Conservation (phyloP, 2,329 filamentous ascomycete genomes). For the Arthrobotrys pseudoclavata region DNA sequence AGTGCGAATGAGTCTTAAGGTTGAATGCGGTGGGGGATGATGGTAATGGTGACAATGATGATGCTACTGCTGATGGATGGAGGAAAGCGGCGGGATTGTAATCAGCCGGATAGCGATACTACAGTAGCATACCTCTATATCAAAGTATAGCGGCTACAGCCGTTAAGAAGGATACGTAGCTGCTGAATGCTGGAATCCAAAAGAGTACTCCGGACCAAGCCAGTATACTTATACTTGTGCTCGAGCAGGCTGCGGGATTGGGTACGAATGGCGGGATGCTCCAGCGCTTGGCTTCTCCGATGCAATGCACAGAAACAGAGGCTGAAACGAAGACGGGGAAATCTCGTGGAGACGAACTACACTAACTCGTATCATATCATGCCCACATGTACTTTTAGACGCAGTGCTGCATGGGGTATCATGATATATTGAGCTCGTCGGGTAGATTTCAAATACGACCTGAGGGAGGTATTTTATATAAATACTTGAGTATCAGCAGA, state of each 20-base stretch:
- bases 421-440: background rate
- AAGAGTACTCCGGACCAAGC: background rate
- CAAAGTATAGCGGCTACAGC: background rate
- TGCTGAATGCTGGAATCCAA: too few species aligned
- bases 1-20: background rate
- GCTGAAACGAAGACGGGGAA: slow-evolving; percentile 5
- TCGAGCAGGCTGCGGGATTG: background rate
- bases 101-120: slow-evolving; percentile 9
- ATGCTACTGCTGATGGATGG: background rate
- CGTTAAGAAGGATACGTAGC: background rate
- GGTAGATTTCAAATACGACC: background rate
- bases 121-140: background rate
- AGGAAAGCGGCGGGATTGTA: slow-evolving; percentile 20
- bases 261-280: background rate
- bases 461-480: background rate
- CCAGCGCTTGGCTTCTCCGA: background rate
- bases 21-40: background rate
- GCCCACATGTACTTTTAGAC: background rate
- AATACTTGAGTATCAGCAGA: background rate
- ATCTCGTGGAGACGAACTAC: slow-evolving; percentile 7
- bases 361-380: background rate
- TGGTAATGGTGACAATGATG: background rate
- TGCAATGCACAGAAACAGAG: slow-evolving; percentile 4
- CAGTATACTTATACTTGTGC: background rate
- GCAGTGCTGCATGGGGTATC: background rate